Conservation (phyloP, 2,329 filamentous ascomycete genomes). For the Talaromyces sp. region DNA sequence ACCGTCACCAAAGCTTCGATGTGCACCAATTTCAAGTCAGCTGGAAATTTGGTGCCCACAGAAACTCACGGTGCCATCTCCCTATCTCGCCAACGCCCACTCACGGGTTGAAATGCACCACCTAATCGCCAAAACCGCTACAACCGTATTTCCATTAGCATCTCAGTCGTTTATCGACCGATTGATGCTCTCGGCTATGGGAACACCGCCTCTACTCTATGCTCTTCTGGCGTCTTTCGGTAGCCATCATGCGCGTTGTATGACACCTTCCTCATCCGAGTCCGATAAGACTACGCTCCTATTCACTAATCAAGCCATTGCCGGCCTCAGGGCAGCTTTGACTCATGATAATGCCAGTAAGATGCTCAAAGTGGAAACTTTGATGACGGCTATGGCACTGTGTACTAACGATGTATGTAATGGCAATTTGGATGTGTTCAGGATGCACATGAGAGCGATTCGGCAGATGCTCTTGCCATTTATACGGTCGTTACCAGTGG, state of each 20-base stretch:
- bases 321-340: constrained; percentile 24
- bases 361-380: constrained; percentile 24
- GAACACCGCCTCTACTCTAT: constrained; percentile 28
- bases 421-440: constrained; percentile 29
- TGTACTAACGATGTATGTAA: constrained; percentile 37
- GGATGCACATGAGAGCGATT: constrained; percentile 28
- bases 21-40: background rate
- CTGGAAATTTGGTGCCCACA: background rate
- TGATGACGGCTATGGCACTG: constrained; percentile 30
- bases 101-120: constrained; percentile 28
- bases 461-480: constrained; percentile 22
- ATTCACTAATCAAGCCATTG: constrained; percentile 30
- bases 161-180: constrained; percentile 25
- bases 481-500: constrained; percentile 17
- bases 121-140: constrained; percentile 27
- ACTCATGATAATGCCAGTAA: constrained; percentile 13
- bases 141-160: constrained; percentile 28
- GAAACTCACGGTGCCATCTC: background rate
- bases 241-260: constrained; percentile 30
- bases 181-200: constrained; percentile 25
- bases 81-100: constrained; percentile 17
- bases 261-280: constrained; percentile 18
- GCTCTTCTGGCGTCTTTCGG: constrained; percentile 28
- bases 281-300: constrained; percentile 23
- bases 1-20: background rate